Evolutionary conservation across 2,329 filamentous ascomycete species (phyloP), one percentile per base, ranked within the genome.

Genomic region (Xylaria sp.): DNA sequence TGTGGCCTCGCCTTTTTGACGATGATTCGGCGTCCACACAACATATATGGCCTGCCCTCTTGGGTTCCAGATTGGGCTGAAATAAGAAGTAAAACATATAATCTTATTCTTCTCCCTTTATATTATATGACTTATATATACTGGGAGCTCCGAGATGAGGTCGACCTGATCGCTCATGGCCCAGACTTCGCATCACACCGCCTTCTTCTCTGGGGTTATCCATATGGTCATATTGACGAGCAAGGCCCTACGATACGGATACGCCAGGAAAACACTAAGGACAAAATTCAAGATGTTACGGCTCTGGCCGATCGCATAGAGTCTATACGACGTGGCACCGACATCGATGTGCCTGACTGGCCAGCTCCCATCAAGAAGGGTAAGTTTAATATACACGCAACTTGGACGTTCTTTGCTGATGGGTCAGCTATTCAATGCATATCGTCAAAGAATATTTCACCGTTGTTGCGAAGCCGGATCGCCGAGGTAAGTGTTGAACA

Each of bases 21-120:
- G 37, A 48, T 65, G 55, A 54, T 65, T 54, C 63, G 55, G 7
- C 31, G 54, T 34, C 63, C 63, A 5, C 56, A 34, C 5, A n/a
- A n/a, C 12, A 5, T 23, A 25, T 12, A 1, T 13, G 39, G 48
- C 6, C 23, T 57, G 13, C 62, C 54, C 6, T 65, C 46, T 8
- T 50, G 46, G 46, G 46, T 50, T 4, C 46, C 46, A 23, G n/a
- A 50, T 12, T 50, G n/a, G 20, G n/a, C n/a, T n/a, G n/a, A n/a
- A n/a, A n/a, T n/a, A n/a, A n/a, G n/a, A n/a, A n/a, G n/a, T n/a
- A n/a, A n/a, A n/a, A n/a, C n/a, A n/a, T n/a, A n/a, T n/a, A n/a
- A n/a, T n/a, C n/a, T n/a, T n/a, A n/a, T n/a, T n/a, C n/a, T n/a
- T n/a, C n/a, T n/a, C n/a, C n/a, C n/a, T n/a, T n/a, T n/a, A n/a